Evolutionary conservation across 805 yeast genomes (phyloP), one percentile per base, ranked within the genome.

Genomic region (Phaffomyces opuntiae): DNA sequence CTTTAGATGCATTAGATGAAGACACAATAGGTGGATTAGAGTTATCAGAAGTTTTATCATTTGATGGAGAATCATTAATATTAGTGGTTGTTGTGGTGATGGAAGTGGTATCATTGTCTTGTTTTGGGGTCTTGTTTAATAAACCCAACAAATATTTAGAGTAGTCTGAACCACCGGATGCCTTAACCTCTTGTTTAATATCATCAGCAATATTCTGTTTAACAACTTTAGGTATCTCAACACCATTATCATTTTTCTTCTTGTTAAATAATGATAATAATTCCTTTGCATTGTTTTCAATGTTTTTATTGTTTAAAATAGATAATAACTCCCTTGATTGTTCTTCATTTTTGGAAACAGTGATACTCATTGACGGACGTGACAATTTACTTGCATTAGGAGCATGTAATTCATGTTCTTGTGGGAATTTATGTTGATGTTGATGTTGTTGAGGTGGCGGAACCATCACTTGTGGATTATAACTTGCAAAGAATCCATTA

Each of bases 291-390:
- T 38, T 43, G 4, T 43, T 36, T 41, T 39, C 41, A 35, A 39
- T 50, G 9, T 44, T 45, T 8, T 44, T 42, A 3, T 44, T 45
- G 34, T 67, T 70, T 53, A 75, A 63, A 17, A 74, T 60, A 3
- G 73, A 68, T 44, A 74, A 63, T 13, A 75, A 54, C 43, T 73
- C 76, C 49, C 65, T 67, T 2, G 74, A 67, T 43, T 68, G 67
- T 5, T 65, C 61, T 38, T 57, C 62, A 43, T 52, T 53, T 44
- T 52, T 58, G 40, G 47, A 36, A 34, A 14, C 41, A 17, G 57
- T 51, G 6, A 61, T 49, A n/a, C 60, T 61, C 41, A 67, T 54
- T 9, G 66, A 60, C 36, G 69, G 68, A 44, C 60, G 61, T 9
- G 70, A 61, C 12, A 75, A 64, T 40, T 69, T 65, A 27, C 63